A percentile compares a stretch with the other conserved stretches of the same genome.
These are phyloP conservation scores for Pythium vanterpoolii DNA, from an alignment of 352 stramenopile genomes.

Conservation along the genomic window DNA sequence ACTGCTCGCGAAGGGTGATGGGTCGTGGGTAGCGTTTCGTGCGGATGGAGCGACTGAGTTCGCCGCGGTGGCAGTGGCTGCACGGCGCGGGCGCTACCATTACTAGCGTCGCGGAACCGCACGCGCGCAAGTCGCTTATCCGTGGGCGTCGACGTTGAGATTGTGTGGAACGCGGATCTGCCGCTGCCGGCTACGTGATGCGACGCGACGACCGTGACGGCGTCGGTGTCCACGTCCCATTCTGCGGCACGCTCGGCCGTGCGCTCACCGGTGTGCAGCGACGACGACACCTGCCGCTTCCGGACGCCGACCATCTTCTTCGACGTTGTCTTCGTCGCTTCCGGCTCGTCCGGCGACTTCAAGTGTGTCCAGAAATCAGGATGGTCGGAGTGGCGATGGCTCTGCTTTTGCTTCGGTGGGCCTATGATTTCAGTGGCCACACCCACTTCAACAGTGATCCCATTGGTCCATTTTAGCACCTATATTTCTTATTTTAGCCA, in stretches of 20 bases:
- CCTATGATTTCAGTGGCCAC: neutral
- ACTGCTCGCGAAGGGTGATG: neutral
- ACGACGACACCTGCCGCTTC: neutral
- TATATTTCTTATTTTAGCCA: slow-evolving; percentile 18
- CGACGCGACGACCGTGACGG: slow-evolving; percentile 21
- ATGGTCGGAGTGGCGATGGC: no score
- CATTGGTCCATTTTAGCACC: slow-evolving; percentile 12
- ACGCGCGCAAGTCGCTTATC: slow-evolving; percentile 32
- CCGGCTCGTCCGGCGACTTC: neutral
- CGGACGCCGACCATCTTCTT: neutral
- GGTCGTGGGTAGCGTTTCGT: neutral
- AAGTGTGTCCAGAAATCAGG: slow-evolving; percentile 1
- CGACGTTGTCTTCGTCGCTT: neutral
- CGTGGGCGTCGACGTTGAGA: slow-evolving; percentile 52
- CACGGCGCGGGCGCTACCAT: slow-evolving; percentile 1
- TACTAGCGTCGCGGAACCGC: slow-evolving; percentile 13
- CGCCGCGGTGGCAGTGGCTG: slow-evolving; percentile 14
- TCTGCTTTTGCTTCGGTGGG: no score
- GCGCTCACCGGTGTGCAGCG: slow-evolving; percentile 25
- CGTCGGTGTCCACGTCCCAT: slow-evolving; percentile 1
- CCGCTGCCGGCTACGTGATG: slow-evolving; percentile 1
- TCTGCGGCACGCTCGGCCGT: slow-evolving; percentile 29
- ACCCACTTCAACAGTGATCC: slow-evolving; percentile 21
- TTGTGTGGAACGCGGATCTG: slow-evolving; percentile 37
- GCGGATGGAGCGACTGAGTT: slow-evolving; percentile 11